A percentile compares a stretch with the other conserved stretches of the same genome.
These are phyloP conservation scores for Neurospora discreta DNA, from an alignment of 495 filamentous ascomycete genomes.

Conservation along the genomic window DNA sequence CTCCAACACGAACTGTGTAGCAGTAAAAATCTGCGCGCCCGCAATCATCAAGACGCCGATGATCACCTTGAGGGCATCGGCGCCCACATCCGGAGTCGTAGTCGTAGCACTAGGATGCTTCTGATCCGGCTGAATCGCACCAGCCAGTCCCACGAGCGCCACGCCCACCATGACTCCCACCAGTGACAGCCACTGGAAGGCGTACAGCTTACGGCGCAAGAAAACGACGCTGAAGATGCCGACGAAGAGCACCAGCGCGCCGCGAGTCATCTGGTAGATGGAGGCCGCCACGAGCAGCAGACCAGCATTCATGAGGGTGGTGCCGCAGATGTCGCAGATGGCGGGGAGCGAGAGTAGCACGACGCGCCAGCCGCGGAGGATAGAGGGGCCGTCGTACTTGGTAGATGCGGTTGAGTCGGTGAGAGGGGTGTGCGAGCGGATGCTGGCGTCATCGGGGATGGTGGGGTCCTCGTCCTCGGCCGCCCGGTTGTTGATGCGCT, in stretches of 20 bases:
- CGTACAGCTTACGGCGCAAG: slow-evolving; percentile 59
- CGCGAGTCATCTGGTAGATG: slow-evolving; percentile 98
- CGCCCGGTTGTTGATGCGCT: slow-evolving; percentile 35
- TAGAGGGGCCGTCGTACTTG: slow-evolving; percentile 27
- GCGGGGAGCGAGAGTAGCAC: slow-evolving; percentile 73
- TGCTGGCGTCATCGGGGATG: slow-evolving; percentile 31
- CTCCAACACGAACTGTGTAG: slow-evolving; percentile 90
- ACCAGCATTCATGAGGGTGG: slow-evolving; percentile 94
- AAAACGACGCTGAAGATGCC: slow-evolving; percentile 92
- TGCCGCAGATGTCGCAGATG: slow-evolving; percentile 87
- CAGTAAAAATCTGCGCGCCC: slow-evolving; percentile 90
- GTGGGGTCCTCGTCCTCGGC: slow-evolving; percentile 25
- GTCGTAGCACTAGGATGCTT: slow-evolving; percentile 28
- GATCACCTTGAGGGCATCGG: slow-evolving; percentile 58
- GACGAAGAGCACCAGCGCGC: slow-evolving; percentile 88
- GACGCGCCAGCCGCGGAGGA: slow-evolving; percentile 62
- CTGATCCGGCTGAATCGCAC: slow-evolving; percentile 60
- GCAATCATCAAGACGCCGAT: slow-evolving; percentile 84
- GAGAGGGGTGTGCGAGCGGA: slow-evolving; percentile 35
- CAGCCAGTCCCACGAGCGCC: slow-evolving; percentile 79
- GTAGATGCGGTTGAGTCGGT: slow-evolving; percentile 27
- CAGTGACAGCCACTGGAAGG: slow-evolving; percentile 84
- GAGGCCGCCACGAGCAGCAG: slow-evolving; percentile 86
- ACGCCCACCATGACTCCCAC: slow-evolving; percentile 82
- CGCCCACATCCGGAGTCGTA: slow-evolving; percentile 17